Percentiles rank a stretch among this genome's conserved stretches.
Evolutionary conservation across 2,329 filamentous ascomycete genomes (phyloP).

Genomic region (Biscogniauxia marginata): DNA sequence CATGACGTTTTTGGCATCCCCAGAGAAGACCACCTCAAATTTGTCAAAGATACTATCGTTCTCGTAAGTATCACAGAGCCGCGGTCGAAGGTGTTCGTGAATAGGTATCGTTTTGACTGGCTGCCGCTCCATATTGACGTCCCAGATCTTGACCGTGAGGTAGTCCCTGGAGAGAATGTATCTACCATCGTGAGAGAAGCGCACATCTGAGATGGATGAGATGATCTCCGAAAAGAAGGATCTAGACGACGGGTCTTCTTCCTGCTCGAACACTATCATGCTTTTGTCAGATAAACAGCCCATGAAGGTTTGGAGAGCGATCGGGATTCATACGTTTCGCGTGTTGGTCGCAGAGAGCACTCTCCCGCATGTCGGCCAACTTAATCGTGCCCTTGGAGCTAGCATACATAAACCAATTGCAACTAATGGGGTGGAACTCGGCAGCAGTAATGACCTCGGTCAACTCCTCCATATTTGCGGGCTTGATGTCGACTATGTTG

Average conservation of each 20-base stretch:
- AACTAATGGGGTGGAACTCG: conserved; percentile 94
- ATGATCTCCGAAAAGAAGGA: conserved; percentile 99
- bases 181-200: conserved; percentile 92
- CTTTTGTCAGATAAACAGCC: conserved; percentile 21
- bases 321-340: conserved; percentile 70
- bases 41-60: conserved; percentile 99
- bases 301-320: conserved; percentile 7
- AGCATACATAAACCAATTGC: conserved; percentile 99
- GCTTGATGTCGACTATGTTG: conserved; percentile 99
- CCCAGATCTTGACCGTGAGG: conserved; percentile 99
- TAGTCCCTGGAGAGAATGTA: conserved; percentile 98
- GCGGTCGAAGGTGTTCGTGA: conserved; percentile 91
- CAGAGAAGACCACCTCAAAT: conserved; percentile 98
- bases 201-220: conserved; percentile 97
- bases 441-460: conserved; percentile 98
- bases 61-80: conserved; percentile 96
- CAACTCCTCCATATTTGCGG: conserved; percentile 98
- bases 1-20: conserved; percentile 98
- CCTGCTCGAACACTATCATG: conserved; percentile 87
- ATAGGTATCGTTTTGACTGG: conserved; percentile 98
- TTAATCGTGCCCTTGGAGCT: conserved; percentile 99
- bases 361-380: conserved; percentile 96
- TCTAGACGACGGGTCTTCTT: conserved; percentile 93
- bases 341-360: conserved; percentile 92
- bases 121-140: conserved; percentile 98